Conservation (phyloP, 2,329 filamentous ascomycete genomes). For the Sporothrix variecibatus region DNA sequence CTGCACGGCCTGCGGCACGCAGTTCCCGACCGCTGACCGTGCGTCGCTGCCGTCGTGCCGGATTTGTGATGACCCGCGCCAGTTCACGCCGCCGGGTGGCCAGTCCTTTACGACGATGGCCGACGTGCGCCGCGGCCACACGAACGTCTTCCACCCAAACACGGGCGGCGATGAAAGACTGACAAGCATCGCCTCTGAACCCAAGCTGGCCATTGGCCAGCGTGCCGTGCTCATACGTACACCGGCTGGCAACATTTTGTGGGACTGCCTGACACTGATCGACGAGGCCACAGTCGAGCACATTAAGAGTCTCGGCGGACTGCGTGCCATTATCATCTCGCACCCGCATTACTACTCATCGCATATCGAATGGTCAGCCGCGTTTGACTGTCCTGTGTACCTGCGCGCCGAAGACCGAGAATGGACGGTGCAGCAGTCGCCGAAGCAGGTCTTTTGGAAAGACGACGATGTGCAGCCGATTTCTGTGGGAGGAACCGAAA, state of each 20-base stretch:
- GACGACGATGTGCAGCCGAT: conserved; percentile 45
- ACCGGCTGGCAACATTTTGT: conserved; percentile 69
- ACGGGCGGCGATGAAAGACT: conserved; percentile 45
- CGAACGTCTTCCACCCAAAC: conserved; percentile 57
- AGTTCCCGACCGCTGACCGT: conserved; percentile 59
- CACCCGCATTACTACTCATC: conserved; percentile 85
- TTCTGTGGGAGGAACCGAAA: conserved; percentile 44
- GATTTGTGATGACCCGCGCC: conserved; percentile 73
- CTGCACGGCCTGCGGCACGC: conserved; percentile 70
- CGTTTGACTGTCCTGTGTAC: conserved; percentile 71
- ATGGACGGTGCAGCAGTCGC: conserved; percentile 60
- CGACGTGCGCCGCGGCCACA: conserved; percentile 46
- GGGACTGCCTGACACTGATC: conserved; percentile 74
- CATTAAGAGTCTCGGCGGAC: conserved; percentile 62
- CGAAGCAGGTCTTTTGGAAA: conserved; percentile 50
- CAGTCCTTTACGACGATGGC: conserved; percentile 67
- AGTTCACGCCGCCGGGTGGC: conserved; percentile 65
- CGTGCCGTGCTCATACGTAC: conserved; percentile 70
- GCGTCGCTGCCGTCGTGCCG: conserved; percentile 57
- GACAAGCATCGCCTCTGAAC: conserved; percentile 51
- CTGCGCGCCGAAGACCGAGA: conserved; percentile 63
- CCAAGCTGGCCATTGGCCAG: conserved; percentile 73
- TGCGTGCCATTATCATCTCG: conserved; percentile 72
- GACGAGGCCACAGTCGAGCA: conserved; percentile 62
- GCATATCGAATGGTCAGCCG: conserved; percentile 70